Percentiles rank a stretch among this genome's conserved stretches.
These are phyloP conservation scores for Aurantiochytrium sp. DNA, from an alignment of 108 stramenopile genomes.

Conservation along the genomic window DNA sequence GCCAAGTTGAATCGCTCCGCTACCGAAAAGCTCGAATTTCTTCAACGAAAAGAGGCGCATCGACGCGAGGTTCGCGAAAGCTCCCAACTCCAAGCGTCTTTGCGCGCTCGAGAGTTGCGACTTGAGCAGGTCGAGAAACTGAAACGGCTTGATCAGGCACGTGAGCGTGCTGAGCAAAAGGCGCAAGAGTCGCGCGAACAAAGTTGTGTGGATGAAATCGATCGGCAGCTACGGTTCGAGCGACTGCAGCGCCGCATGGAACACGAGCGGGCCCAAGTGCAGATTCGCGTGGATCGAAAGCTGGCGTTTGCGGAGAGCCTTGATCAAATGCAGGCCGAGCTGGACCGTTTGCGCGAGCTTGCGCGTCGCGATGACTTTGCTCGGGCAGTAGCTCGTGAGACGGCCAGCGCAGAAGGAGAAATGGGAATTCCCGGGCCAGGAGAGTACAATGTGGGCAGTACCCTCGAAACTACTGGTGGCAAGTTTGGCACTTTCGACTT, in stretches of 20 bases:
- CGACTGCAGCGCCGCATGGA: neutral
- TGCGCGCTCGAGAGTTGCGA: neutral
- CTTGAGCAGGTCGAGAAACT: neutral
- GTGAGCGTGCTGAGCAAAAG: neutral
- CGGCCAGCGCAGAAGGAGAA: neutral
- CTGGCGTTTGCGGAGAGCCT: neutral
- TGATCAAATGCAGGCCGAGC: neutral
- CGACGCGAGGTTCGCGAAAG: neutral
- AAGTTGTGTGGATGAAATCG: neutral
- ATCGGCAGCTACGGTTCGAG: neutral
- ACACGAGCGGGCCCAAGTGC: neutral
- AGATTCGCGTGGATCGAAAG: neutral
- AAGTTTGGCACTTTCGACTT: neutral
- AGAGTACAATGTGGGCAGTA: neutral
- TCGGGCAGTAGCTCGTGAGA: neutral
- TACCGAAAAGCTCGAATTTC: neutral
- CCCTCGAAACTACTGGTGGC: neutral
- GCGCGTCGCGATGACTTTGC: neutral
- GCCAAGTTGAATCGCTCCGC: neutral
- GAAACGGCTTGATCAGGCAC: neutral
- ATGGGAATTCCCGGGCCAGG: neutral
- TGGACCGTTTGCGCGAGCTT: neutral
- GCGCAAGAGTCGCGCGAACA: neutral
- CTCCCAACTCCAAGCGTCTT: no score
- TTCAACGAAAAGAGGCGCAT: neutral